phyloP scores from a whole-genome alignment of 163 green algal species.

The Scenedesmus sp. region DNA sequence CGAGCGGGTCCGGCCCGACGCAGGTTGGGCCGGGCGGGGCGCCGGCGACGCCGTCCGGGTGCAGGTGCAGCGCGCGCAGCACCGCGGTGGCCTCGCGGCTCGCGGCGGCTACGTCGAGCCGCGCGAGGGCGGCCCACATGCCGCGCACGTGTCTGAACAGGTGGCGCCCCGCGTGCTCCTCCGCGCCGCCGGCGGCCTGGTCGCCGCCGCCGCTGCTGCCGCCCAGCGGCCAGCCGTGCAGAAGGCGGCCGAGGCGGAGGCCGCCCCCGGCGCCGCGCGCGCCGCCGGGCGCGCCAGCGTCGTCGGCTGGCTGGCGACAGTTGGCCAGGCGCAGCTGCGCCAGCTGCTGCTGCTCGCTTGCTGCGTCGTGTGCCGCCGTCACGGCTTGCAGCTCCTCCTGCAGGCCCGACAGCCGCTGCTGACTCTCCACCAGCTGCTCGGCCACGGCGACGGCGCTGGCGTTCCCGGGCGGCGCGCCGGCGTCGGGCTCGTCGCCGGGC shows the following conservation, averaged over 20 bases:
- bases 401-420: not conserved
- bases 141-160: not conserved
- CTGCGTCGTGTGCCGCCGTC: slow-evolving; percentile 6
- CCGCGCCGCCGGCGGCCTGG: not conserved
- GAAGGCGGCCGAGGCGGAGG: no score
- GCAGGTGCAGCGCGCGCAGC: slow-evolving; percentile 1
- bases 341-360: slow-evolving; percentile 26
- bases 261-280: no score
- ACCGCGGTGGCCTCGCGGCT: slow-evolving; percentile 8
- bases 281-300: no score
- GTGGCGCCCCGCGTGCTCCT: not conserved
- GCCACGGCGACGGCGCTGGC: not conserved
- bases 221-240: not conserved
- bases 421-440: slow-evolving; percentile 2
- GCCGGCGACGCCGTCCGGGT: no score
- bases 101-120: slow-evolving; percentile 8
- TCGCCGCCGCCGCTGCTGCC: not conserved
- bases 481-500: no score
- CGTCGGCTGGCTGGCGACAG: no score
- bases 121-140: not conserved
- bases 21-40: no score
- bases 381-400: slow-evolving; percentile 30
- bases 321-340: slow-evolving; percentile 26
- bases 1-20: no score
- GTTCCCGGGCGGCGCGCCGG: not conserved